A percentile compares a stretch with the other conserved stretches of the same genome.
Evolutionary conservation across 352 stramenopile genomes (phyloP).

Genomic region (Phytopythium boreale): DNA sequence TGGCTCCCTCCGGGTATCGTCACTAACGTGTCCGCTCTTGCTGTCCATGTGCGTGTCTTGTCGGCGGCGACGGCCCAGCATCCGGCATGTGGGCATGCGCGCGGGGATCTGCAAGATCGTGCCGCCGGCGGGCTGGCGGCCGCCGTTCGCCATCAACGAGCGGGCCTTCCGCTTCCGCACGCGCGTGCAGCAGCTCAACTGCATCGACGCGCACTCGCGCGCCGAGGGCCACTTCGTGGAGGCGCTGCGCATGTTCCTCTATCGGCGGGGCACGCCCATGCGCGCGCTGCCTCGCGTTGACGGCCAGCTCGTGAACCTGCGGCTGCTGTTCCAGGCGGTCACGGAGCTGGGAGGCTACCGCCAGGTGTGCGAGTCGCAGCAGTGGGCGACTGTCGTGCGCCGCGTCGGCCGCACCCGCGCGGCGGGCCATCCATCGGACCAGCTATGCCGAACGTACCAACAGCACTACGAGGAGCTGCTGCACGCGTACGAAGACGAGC

Average conservation of each 20-base stretch:
- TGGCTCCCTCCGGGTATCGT: too few relatives aligned
- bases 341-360: conserved; percentile 47
- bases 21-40: neutral
- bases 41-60: neutral
- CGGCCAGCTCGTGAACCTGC: conserved; percentile 70
- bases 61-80: conserved; percentile 28
- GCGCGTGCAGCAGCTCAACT: conserved; percentile 95
- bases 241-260: conserved; percentile 76
- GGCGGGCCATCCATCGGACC: conserved; percentile 35
- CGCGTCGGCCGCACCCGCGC: conserved; percentile 56
- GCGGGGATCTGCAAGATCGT: conserved; percentile 99
- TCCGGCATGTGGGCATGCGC: conserved; percentile 88
- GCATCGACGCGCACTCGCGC: conserved; percentile 76
- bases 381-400: conserved; percentile 59
- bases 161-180: conserved; percentile 91
- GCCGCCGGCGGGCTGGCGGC: conserved; percentile 93
- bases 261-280: conserved; percentile 75
- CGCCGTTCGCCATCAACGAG: conserved; percentile 85
- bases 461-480: conserved; percentile 50
- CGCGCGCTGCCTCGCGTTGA: conserved; percentile 68
- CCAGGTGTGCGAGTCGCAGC: conserved; percentile 26
- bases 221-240: conserved; percentile 83
- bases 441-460: conserved; percentile 51
- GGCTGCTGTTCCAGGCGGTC: conserved; percentile 67
- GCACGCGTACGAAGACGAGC: conserved; percentile 51